These are phyloP conservation scores for Yamadazyma laniorum DNA, from an alignment of 805 yeast species.

Conservation along the genomic window DNA sequence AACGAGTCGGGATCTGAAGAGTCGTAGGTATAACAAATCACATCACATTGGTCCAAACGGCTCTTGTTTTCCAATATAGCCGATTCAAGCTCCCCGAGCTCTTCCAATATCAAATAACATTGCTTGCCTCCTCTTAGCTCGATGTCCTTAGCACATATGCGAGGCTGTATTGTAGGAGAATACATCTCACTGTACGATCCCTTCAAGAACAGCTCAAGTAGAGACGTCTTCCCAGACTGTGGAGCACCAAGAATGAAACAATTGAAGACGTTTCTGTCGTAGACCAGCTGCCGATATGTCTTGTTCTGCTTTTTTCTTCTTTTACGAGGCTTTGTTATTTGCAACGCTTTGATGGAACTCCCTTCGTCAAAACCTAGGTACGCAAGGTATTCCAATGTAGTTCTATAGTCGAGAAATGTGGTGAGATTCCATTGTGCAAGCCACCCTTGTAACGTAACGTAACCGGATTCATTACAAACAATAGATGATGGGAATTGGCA, in stretches of 20 bases:
- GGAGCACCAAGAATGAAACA: constrained; percentile 86
- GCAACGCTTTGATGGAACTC: constrained; percentile 36
- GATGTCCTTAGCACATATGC: constrained; percentile 85
- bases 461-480: constrained; percentile 85
- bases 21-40: constrained; percentile 84
- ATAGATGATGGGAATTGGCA: constrained; percentile 84
- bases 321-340: constrained; percentile 79
- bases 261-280: constrained; percentile 87
- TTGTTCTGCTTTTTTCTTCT: constrained; percentile 63
- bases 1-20: constrained; percentile 96
- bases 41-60: constrained; percentile 83
- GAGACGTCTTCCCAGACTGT: constrained; percentile 82
- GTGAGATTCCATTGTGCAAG: constrained; percentile 98
- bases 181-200: constrained; percentile 68
- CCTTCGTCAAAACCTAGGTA: constrained; percentile 81
- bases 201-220: constrained; percentile 77
- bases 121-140: constrained; percentile 95
- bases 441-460: constrained; percentile 96
- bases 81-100: constrained; percentile 81
- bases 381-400: constrained; percentile 85
- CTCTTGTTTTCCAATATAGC: constrained; percentile 71
- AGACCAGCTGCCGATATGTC: constrained; percentile 62
- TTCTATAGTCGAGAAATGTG: constrained; percentile 77
- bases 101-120: constrained; percentile 87
- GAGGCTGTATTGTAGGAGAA: constrained; percentile 79